A percentile compares a stretch with the other conserved stretches of the same genome.
These are phyloP conservation scores for Erysimum cheiri DNA, from an alignment of 441 rosid genomes.

Conservation along the genomic window DNA sequence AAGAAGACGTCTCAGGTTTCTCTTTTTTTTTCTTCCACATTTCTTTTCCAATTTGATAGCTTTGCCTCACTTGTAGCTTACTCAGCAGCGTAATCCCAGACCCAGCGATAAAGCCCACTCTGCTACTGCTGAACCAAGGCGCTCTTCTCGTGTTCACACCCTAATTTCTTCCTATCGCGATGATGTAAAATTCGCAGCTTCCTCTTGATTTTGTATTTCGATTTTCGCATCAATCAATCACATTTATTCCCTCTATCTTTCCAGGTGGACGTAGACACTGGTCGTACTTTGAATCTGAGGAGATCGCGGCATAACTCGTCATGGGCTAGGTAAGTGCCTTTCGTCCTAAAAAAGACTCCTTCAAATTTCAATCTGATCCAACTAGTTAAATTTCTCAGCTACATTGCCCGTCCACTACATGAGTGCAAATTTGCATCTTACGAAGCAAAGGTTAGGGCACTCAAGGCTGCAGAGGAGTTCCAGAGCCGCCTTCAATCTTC, in stretches of 20 bases:
- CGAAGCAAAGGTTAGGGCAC: slow-evolving; percentile 52
- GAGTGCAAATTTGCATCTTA: slow-evolving; percentile 57
- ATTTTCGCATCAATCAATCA: neutral
- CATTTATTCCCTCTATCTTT: neutral
- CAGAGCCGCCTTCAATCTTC: slow-evolving; percentile 48
- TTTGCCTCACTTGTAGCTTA: neutral
- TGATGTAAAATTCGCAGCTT: slow-evolving; percentile 42
- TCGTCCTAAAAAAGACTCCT: neutral
- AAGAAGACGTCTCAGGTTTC: slow-evolving; percentile 24
- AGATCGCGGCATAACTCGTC: slow-evolving; percentile 45
- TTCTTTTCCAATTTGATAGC: neutral
- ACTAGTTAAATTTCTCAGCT: slow-evolving; percentile 43
- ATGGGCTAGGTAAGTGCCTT: slow-evolving; percentile 41
- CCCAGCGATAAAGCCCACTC: slow-evolving; percentile 28
- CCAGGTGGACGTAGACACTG: slow-evolving; percentile 42
- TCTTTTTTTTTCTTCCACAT: neutral
- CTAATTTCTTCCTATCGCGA: slow-evolving; percentile 49
- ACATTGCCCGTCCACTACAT: slow-evolving; percentile 54
- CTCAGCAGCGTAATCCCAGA: slow-evolving; percentile 39
- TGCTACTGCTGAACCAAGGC: slow-evolving; percentile 49
- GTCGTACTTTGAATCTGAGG: slow-evolving; percentile 14
- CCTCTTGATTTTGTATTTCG: neutral
- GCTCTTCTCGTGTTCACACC: slow-evolving; percentile 60
- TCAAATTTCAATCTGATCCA: slow-evolving; percentile 4
- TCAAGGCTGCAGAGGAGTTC: slow-evolving; percentile 53